Percentiles rank a stretch among this genome's conserved stretches.
Conservation (phyloP, 2,329 filamentous ascomycete genomes). For the Arthrobotrys sinensis region DNA sequence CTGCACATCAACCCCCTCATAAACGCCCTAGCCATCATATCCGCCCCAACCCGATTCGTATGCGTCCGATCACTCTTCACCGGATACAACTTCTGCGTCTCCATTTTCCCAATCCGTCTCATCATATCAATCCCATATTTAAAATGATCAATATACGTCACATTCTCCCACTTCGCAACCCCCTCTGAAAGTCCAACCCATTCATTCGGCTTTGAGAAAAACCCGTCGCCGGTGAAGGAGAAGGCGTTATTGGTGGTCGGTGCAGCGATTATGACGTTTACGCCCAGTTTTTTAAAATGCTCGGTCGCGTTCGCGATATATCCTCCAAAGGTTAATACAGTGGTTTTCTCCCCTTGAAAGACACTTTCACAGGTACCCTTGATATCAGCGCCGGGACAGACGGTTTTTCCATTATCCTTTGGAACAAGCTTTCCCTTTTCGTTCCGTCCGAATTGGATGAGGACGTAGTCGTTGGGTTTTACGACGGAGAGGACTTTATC, state of each 20-base stretch:
- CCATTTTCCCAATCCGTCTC: slow-evolving; percentile 24
- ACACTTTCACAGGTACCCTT: slow-evolving; percentile 11
- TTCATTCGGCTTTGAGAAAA: slow-evolving; percentile 29
- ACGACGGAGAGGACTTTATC: slow-evolving; percentile 20
- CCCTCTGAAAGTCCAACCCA: slow-evolving; percentile 31
- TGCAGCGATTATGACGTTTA: slow-evolving; percentile 37
- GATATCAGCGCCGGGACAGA: slow-evolving; percentile 25
- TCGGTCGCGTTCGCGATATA: slow-evolving; percentile 37
- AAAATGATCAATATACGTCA: slow-evolving; percentile 40
- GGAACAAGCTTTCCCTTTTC: slow-evolving; percentile 25
- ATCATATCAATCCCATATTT: slow-evolving; percentile 36
- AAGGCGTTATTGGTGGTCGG: slow-evolving; percentile 40
- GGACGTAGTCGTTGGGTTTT: slow-evolving; percentile 17
- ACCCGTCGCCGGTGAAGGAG: neutral
- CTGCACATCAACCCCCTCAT: slow-evolving; percentile 33
- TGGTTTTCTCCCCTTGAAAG: slow-evolving; percentile 23
- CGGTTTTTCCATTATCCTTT: slow-evolving; percentile 41
- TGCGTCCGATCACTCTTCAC: slow-evolving; percentile 36
- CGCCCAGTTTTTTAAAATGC: slow-evolving; percentile 10
- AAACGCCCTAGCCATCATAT: slow-evolving; percentile 46
- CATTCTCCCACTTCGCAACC: slow-evolving; percentile 6
- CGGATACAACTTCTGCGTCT: slow-evolving; percentile 34
- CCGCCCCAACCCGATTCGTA: slow-evolving; percentile 30
- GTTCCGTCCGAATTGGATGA: slow-evolving; percentile 50
- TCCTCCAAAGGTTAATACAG: slow-evolving; percentile 29